These are phyloP conservation scores for Fraxinus quadrangulata DNA, from an alignment of 257 asterid species.

Conservation along the genomic window DNA sequence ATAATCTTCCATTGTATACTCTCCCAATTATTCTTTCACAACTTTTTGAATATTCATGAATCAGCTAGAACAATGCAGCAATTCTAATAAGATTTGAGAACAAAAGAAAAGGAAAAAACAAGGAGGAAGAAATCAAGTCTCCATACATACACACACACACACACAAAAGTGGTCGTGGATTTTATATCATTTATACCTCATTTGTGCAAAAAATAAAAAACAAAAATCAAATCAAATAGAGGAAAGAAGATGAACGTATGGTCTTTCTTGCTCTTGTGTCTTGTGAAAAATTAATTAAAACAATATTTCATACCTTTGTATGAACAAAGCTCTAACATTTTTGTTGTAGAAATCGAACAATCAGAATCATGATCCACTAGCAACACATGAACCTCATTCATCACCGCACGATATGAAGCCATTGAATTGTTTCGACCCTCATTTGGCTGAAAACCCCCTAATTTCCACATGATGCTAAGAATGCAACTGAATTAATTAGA, in stretches of 20 bases:
- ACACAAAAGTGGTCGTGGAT: too few species aligned
- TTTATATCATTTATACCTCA: background rate
- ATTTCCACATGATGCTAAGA: background rate
- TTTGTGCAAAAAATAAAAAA: background rate
- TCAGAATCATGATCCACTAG: slow-evolving; percentile 41
- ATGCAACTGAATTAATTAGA: background rate
- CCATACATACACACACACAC: background rate
- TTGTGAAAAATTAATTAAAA: background rate
- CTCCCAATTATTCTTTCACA: background rate
- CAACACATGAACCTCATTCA: slow-evolving; percentile 43
- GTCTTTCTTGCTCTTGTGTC: background rate
- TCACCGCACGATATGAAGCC: slow-evolving; percentile 27
- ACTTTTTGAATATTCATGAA: background rate
- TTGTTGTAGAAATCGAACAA: slow-evolving; percentile 11
- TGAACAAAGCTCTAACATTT: slow-evolving; percentile 34
- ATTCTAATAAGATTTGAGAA: background rate
- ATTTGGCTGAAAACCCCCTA: slow-evolving; percentile 5
- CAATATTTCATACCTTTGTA: slow-evolving; percentile 35
- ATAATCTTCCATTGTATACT: background rate
- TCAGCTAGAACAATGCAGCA: background rate
- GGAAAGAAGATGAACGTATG: background rate
- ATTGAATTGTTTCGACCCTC: slow-evolving; percentile 26
- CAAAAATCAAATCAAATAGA: background rate
- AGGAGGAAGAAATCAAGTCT: background rate
- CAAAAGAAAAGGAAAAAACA: background rate